Evolutionary conservation across 805 yeast genomes (phyloP), one percentile per base, ranked within the genome.

Genomic region (Danielozyma ontarioensis): DNA sequence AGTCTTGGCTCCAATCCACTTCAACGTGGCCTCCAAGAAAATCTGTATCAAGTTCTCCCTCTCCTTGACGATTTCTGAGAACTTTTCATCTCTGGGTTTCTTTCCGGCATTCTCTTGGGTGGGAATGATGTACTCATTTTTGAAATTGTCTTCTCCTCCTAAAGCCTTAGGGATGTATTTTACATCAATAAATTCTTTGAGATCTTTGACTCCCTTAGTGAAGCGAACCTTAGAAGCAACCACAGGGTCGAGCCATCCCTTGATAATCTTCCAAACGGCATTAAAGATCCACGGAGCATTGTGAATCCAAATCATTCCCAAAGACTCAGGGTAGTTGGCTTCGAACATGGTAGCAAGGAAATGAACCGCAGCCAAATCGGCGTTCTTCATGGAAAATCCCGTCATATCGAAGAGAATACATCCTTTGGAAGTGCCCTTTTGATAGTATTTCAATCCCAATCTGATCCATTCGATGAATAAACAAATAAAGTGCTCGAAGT

Each of bases 271-370:
- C 97, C 98, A 93, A 39, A 90, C 85, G 16, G 96, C 90, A 32
- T 84, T 78, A 64, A 93, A 93, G 34, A 93, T 77, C 97, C 97
- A 88, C 17, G 98, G 98, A 0, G 98, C 97, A 48, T 84, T 83
- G 64, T 87, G 95, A 40, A 93, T 83, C 45, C 87, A 73, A 33
- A 93, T 64, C 35, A 75, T 76, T 13, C 96, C 96, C 39, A 93
- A 71, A 26, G 86, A 81, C 61, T 93, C 98, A 1, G 98, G 98
- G 57, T 90, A 93, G 55, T 90, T 96, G 0, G 95, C 95, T 67
- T 93, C 97, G 58, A 93, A 88, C 40, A 89, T 83, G 34, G 78
- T 75, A 40, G 89, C 81, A 62, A 93, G 75, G 59, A 85, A 90
- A 62, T 89, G 89, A 39, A 93, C 94, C 4, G 96, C 87, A 3